Evolutionary conservation across 179 eudicot genomes (phyloP), one percentile per base, ranked within the genome.

Genomic region (Silene noctiflora): DNA sequence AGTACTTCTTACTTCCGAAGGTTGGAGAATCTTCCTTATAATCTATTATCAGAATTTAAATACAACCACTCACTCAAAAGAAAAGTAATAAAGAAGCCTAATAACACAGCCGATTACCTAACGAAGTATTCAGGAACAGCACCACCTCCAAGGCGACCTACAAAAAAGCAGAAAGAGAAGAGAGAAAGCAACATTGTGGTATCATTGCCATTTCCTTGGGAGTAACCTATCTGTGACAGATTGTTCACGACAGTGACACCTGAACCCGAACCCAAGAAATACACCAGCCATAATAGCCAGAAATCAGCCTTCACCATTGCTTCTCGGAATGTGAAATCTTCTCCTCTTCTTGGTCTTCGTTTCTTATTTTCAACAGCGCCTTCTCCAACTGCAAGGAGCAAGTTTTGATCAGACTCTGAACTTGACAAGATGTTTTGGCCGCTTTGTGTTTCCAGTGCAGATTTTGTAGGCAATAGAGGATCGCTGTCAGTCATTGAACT

Each of bases 211-310:
- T 76, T 78, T 21, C 91, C 88, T 60, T 76, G 76, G 6, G 93
- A 81, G 65, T 76, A 77, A 1, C 91, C 96, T 16, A 92, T 90
- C 76, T 92, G 91, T 3, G 96, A 92, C 82, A 92, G 79, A 76
- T 92, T 92, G 75, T 92, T 89, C 24, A 90, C 85, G 48, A 89
- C 96, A n/a, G 97, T 90, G 0, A 90, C 85, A 8, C 97, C 96
- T 2, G 96, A 74, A 48, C 97, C 97, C 74, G 90, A 89, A 62
- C 97, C 97, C 12, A 88, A 58, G 74, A 92, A 90, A 74, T 89
- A 90, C 0, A 88, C 93, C 29, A 83, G 19, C 86, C 88, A 90
- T 2, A 92, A 78, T 55, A 92, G 93, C 97, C 97, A 92, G 77
- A 90, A 92, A 80, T 92, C 96, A 13, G 96, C 93, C 72, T 90